These are phyloP conservation scores for Cetradonia linearis DNA, from an alignment of 495 filamentous ascomycete genomes.

Conservation along the genomic window DNA sequence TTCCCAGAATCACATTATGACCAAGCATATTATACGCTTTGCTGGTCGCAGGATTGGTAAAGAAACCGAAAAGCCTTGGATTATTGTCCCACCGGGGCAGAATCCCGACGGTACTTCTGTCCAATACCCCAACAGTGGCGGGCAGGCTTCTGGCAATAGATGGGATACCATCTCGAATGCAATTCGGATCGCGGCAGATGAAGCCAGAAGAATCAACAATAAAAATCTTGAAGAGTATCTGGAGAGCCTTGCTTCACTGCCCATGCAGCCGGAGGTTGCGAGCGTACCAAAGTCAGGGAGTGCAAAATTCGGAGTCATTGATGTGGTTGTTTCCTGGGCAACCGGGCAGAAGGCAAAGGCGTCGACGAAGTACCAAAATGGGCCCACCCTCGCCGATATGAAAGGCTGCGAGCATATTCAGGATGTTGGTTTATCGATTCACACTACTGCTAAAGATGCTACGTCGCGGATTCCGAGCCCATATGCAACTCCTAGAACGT, in stretches of 20 bases:
- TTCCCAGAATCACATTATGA: background rate
- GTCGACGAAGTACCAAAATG: slow-evolving; percentile 21
- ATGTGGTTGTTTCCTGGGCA: slow-evolving; percentile 33
- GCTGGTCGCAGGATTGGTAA: slow-evolving; percentile 29
- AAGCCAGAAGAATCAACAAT: slow-evolving; percentile 24
- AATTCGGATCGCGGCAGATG: slow-evolving; percentile 29
- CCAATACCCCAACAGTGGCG: slow-evolving; percentile 1
- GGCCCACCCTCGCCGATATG: slow-evolving; percentile 10
- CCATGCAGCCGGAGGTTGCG: slow-evolving; percentile 27
- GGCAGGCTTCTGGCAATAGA: slow-evolving; percentile 15
- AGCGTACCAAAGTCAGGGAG: slow-evolving; percentile 25
- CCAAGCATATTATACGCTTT: slow-evolving; percentile 25
- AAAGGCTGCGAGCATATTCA: background rate
- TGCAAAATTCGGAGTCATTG: slow-evolving; percentile 32
- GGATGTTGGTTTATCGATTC: background rate
- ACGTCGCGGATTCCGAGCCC: background rate
- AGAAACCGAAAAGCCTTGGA: slow-evolving; percentile 34
- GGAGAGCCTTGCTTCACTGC: slow-evolving; percentile 27
- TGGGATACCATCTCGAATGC: slow-evolving; percentile 29
- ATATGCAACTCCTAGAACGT: background rate
- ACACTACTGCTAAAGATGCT: background rate
- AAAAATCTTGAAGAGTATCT: slow-evolving; percentile 31
- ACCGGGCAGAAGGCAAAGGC: slow-evolving; percentile 25
- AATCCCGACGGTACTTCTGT: slow-evolving; percentile 19
- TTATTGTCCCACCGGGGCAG: slow-evolving; percentile 28